These are phyloP conservation scores for Pulveroboletus frians DNA, from an alignment of 768 basidiomycete species.

Conservation along the genomic window DNA sequence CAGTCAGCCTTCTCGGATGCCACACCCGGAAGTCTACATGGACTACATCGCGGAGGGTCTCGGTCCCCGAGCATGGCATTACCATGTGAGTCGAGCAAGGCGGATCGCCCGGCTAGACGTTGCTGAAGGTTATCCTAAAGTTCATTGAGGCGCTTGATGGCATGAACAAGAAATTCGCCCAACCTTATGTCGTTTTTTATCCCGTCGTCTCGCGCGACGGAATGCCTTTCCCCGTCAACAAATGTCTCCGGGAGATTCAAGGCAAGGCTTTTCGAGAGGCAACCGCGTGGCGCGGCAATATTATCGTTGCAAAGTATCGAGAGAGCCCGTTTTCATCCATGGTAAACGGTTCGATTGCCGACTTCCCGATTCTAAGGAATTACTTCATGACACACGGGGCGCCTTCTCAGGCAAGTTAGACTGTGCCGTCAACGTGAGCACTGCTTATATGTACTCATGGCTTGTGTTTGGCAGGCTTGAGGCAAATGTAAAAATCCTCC, in stretches of 20 bases:
- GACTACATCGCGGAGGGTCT: constrained; percentile 76
- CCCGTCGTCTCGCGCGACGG: constrained; percentile 71
- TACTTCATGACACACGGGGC: constrained; percentile 65
- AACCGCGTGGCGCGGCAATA: constrained; percentile 73
- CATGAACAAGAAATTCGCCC: constrained; percentile 73
- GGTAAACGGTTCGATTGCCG: constrained; percentile 75
- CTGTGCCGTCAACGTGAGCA: constrained; percentile 14
- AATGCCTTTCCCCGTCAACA: constrained; percentile 79
- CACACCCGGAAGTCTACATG: constrained; percentile 83
- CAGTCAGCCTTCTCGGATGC: constrained; percentile 53
- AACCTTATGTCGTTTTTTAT: constrained; percentile 80
- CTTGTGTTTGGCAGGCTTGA: constrained; percentile 26
- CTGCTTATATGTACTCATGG: constrained; percentile 15
- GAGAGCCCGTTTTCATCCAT: constrained; percentile 45
- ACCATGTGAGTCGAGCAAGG: constrained; percentile 46
- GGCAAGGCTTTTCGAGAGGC: constrained; percentile 55
- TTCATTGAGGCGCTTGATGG: constrained; percentile 70
- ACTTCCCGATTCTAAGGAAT: constrained; percentile 78
- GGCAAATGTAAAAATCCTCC: constrained; percentile 14
- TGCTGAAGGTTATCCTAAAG: constrained; percentile 34
- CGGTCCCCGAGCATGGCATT: constrained; percentile 66
- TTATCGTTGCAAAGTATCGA: constrained; percentile 67
- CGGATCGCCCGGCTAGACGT: constrained; percentile 15
- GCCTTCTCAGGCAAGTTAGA: constrained; percentile 37
- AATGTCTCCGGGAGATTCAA: constrained; percentile 70